These are phyloP conservation scores for Globisporangium recalcitrans DNA, from an alignment of 352 stramenopile species.

Conservation along the genomic window DNA sequence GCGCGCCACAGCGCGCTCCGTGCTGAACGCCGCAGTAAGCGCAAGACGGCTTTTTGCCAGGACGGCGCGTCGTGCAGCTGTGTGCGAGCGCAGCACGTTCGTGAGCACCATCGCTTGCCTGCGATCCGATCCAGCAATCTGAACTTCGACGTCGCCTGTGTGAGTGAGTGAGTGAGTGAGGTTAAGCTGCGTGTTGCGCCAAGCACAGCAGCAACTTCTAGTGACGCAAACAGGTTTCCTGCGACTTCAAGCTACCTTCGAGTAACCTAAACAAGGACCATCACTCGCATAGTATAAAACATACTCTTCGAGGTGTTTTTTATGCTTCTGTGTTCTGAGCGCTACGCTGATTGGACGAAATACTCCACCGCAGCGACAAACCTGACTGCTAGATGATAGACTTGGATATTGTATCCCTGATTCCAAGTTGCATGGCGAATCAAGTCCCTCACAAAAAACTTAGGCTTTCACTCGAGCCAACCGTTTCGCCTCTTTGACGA, in stretches of 20 bases:
- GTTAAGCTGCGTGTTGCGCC: slow-evolving; percentile 10
- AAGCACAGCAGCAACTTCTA: slow-evolving; percentile 5
- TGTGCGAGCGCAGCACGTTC: slow-evolving; percentile 6
- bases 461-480: slow-evolving; percentile 6
- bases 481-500: slow-evolving; percentile 5
- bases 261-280: background rate
- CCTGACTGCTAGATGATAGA: background rate
- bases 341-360: background rate
- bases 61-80: slow-evolving; percentile 13
- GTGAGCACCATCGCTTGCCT: slow-evolving; percentile 5
- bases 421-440: background rate
- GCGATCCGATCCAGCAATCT: background rate
- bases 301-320: background rate
- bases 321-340: background rate
- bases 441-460: background rate
- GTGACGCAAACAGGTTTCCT: slow-evolving; percentile 16
- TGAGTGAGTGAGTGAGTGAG: background rate
- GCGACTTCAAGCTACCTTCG: slow-evolving; percentile 18
- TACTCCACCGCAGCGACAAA: background rate
- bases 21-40: slow-evolving; percentile 16
- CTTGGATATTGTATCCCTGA: background rate
- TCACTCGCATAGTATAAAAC: background rate
- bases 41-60: background rate
- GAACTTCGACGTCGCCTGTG: slow-evolving; percentile 3
- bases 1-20: slow-evolving; percentile 24